Evolutionary conservation across 306 rosid species (phyloP), one percentile per base, ranked within the genome.

Genomic region (Vigna trinervia): DNA sequence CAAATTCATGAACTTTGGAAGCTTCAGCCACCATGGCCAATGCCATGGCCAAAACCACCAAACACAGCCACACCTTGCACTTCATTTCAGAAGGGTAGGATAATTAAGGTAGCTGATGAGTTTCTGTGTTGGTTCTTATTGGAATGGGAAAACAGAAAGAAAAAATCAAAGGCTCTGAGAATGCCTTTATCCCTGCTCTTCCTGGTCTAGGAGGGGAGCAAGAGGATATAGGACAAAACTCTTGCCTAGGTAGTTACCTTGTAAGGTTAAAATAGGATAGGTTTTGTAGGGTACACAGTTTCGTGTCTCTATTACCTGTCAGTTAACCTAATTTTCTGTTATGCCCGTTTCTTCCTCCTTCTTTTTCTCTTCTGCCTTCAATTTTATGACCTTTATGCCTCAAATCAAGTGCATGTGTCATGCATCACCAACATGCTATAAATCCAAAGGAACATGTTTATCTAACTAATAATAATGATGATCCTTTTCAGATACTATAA

Each of bases 21-120:
- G 90, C 78, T 60, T 78, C 78, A 32, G 73, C 74, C 22, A 71
- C 82, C 39, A 62, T 79, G 73, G 78, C 85, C 73, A 87, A 11
- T n/a, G 60, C 62, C 46, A 74, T 1, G 66, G 71, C 83, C 62
- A 88, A 0, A 28, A 84, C 20, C 47, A 88, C 74, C 43, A 81
- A 6, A 19, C 85, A 41, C 19, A 84, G 53, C 63, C 71, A 78
- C 0, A 78, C 54, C 53, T 83, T 86, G 6, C 54, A 41, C 12
- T 77, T 85, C 95, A 90, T 90, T 12, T 51, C 12, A 5, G 8
- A 38, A 9, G 59, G 62, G 47, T 22, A 14, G 6, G 4, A 8
- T 57, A 22, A 22, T 22, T 22, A 4, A 3, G 34, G 11, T 4
- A 6, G 7, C 12, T 57, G 11, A 4, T 58, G 41, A 30, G 3